Conservation (phyloP, 2,329 filamentous ascomycete genomes). For the Diaporthe capsici region DNA sequence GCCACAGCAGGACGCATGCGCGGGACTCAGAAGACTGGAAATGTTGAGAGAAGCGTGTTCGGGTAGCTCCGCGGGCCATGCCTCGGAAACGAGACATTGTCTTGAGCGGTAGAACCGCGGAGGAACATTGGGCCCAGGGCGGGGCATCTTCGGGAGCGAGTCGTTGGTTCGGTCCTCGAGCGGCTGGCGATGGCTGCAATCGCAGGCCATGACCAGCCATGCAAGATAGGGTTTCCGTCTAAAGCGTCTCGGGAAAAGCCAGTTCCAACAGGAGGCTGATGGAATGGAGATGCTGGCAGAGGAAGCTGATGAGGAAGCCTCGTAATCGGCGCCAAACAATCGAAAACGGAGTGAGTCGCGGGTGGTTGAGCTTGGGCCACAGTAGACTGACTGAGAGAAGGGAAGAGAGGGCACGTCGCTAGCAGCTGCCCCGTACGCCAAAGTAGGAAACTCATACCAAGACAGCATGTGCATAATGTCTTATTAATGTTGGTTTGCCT, state of each 20-base stretch:
- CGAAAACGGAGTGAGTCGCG: slow-evolving; percentile 25
- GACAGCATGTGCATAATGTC: neutral
- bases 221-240: neutral
- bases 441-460: neutral
- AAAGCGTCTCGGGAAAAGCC: neutral
- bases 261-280: neutral
- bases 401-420: neutral
- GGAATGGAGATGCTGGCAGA: neutral
- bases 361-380: slow-evolving; percentile 10
- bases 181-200: neutral
- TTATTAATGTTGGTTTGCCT: neutral
- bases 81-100: slow-evolving; percentile 1
- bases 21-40: neutral
- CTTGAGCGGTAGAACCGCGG: neutral
- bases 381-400: neutral
- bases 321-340: neutral
- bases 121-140: neutral
- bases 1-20: neutral
- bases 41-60: neutral
- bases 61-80: neutral
- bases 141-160: slow-evolving; percentile 13
- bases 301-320: neutral
- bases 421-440: neutral
- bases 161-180: neutral
- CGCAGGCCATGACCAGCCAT: neutral